These are phyloP conservation scores for Prorocentrum cordatum DNA, from an alignment of 169 alveolate genomes.

Conservation along the genomic window DNA sequence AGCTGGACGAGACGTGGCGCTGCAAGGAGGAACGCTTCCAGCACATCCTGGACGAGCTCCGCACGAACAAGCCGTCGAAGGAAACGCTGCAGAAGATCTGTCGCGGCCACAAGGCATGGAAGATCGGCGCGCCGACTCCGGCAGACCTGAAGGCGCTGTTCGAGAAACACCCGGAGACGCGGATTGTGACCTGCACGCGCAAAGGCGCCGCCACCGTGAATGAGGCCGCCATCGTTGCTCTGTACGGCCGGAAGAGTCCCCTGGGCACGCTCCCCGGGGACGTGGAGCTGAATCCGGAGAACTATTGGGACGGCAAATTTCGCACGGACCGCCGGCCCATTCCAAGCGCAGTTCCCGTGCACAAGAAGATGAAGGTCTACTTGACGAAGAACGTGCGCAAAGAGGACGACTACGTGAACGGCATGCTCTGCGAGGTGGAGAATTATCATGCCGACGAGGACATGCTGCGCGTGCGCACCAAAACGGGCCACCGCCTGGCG, in stretches of 20 bases:
- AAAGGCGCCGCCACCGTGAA: too few relatives aligned
- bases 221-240: too few relatives aligned
- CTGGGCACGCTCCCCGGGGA: too few relatives aligned
- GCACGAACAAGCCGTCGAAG: background rate
- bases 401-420: constrained; percentile 5
- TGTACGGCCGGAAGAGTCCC: too few relatives aligned
- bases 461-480: too few relatives aligned
- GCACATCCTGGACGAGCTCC: background rate
- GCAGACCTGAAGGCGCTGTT: background rate
- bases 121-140: background rate
- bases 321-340: too few relatives aligned
- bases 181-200: too few relatives aligned
- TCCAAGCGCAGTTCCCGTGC: too few relatives aligned
- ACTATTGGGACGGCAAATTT: too few relatives aligned
- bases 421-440: background rate
- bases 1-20: background rate
- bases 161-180: background rate
- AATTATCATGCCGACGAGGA: background rate
- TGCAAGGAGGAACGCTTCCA: background rate
- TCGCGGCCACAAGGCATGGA: constrained; percentile 13
- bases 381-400: background rate
- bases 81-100: background rate
- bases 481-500: too few relatives aligned
- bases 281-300: too few relatives aligned
- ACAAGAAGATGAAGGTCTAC: background rate